Evolutionary conservation across 371 early-diverging fungal genomes (phyloP).

Genomic region (Mucor sp.): DNA sequence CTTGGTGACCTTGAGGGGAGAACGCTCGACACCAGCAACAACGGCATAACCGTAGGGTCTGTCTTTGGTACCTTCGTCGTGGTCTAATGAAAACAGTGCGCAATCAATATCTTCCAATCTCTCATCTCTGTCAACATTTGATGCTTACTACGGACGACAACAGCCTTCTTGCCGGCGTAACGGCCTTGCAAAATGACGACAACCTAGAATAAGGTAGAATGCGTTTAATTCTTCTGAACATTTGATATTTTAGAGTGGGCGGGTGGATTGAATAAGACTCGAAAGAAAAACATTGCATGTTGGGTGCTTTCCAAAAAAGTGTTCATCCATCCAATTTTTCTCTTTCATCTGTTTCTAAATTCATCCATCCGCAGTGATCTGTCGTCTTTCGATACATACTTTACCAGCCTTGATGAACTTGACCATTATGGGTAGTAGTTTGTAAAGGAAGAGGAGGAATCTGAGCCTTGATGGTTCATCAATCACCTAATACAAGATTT

Average conservation of each 20-base stretch:
- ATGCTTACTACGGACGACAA: slow-evolving; percentile 91
- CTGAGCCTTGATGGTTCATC: slow-evolving; percentile 8
- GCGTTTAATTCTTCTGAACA: neutral
- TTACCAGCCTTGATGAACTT: slow-evolving; percentile 81
- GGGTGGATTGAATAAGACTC: neutral
- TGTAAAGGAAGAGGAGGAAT: slow-evolving; percentile 36
- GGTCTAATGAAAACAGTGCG: slow-evolving; percentile 42
- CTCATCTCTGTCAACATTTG: neutral
- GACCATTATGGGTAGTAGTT: slow-evolving; percentile 59
- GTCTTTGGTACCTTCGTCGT: slow-evolving; percentile 89
- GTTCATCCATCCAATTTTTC: slow-evolving; percentile 33
- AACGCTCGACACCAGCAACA: slow-evolving; percentile 96
- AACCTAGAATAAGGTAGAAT: slow-evolving; percentile 60
- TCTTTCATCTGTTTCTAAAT: neutral
- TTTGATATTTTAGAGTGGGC: neutral
- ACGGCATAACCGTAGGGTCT: slow-evolving; percentile 97
- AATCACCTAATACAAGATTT: neutral
- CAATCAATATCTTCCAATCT: neutral
- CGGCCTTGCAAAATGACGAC: slow-evolving; percentile 97
- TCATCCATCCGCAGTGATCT: slow-evolving; percentile 25
- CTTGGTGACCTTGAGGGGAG: slow-evolving; percentile 96
- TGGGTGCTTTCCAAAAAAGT: neutral
- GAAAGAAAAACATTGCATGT: slow-evolving; percentile 1
- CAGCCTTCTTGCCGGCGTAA: slow-evolving; percentile 99
- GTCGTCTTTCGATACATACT: slow-evolving; percentile 36